Conservation (phyloP, 441 rosid species). For the Euphorbia schlechtendalii region DNA sequence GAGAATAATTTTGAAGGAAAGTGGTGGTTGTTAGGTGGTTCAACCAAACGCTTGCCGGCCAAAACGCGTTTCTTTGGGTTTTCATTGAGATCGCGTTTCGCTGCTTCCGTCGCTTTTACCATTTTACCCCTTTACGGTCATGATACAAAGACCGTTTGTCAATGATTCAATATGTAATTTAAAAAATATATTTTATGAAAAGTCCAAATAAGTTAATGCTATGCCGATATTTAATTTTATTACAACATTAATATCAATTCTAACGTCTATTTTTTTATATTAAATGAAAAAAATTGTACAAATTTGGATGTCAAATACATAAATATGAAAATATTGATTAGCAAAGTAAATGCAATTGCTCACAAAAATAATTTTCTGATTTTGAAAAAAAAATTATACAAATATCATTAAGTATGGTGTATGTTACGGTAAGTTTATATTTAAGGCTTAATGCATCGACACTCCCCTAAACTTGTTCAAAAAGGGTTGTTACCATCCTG, state of each 20-base stretch:
- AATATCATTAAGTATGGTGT: too few relatives aligned
- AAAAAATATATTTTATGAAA: too few relatives aligned
- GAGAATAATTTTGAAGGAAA: slow-evolving; percentile 44
- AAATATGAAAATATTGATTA: too few relatives aligned
- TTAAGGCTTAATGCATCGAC: too few relatives aligned
- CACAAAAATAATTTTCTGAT: too few relatives aligned
- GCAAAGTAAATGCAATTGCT: not conserved
- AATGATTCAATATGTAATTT: not conserved
- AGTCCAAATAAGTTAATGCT: not conserved
- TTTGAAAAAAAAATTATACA: too few relatives aligned
- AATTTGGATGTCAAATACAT: not conserved
- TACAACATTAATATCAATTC: not conserved
- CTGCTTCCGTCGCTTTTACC: slow-evolving; percentile 19
- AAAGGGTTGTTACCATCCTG: too few relatives aligned
- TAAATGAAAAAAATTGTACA: not conserved
- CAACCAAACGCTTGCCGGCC: slow-evolving; percentile 90
- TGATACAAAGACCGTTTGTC: not conserved
- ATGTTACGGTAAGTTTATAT: too few relatives aligned
- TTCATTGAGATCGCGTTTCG: slow-evolving; percentile 29
- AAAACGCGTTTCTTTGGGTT: slow-evolving; percentile 50
- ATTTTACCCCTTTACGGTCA: slow-evolving; percentile 7
- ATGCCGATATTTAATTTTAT: not conserved
- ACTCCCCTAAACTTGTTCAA: too few relatives aligned
- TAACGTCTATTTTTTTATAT: not conserved
- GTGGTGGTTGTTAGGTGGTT: slow-evolving; percentile 94